Conservation (phyloP, 1,284 basidiomycete species). For the Cutaneotrichosporon arboriforme region DNA sequence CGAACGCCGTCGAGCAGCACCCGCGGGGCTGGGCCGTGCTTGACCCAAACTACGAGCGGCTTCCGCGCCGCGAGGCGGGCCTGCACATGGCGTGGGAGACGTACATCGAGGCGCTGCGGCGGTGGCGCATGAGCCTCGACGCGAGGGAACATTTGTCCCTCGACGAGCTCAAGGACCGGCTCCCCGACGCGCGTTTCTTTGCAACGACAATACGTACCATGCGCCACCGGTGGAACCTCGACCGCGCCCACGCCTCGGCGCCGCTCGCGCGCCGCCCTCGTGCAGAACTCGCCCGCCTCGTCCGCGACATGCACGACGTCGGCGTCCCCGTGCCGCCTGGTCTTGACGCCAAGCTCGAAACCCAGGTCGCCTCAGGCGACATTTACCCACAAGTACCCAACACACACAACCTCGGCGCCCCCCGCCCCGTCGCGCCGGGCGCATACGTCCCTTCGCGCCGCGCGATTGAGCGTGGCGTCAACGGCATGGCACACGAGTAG, state of each 20-base stretch:
- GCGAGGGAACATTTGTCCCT: background rate
- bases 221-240: conserved; percentile 3
- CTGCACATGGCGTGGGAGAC: conserved; percentile 6
- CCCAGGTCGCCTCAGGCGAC: background rate
- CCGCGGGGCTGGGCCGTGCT: background rate
- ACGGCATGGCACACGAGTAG: background rate
- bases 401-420: background rate
- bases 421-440: background rate
- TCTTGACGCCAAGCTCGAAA: conserved; percentile 6
- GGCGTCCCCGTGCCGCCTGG: conserved; percentile 8
- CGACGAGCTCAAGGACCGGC: background rate
- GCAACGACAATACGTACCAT: conserved; percentile 15
- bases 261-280: background rate
- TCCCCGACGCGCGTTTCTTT: conserved; percentile 21
- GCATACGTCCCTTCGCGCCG: background rate
- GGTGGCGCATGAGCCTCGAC: background rate
- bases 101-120: background rate
- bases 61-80: conserved; percentile 6
- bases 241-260: too few species aligned
- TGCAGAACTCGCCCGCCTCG: background rate
- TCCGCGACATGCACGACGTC: conserved; percentile 8
- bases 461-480: background rate
- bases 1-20: conserved; percentile 7
- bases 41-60: background rate
- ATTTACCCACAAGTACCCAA: background rate